Evolutionary conservation across 1,284 basidiomycete species (phyloP).

Genomic region (Fomitiporia mediterranea): DNA sequence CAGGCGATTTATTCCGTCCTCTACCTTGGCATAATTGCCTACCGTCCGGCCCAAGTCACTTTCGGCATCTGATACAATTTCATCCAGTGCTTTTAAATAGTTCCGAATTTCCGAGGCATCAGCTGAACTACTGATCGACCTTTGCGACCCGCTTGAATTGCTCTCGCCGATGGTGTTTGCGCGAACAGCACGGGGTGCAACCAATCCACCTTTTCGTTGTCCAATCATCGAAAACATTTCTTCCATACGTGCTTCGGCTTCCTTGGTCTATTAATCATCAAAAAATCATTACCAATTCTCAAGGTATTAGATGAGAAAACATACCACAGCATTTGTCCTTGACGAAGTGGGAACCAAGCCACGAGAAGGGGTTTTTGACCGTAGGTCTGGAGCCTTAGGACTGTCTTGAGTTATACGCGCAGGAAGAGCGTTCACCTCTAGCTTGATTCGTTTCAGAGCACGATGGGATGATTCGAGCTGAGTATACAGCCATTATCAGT

Average conservation of each 20-base stretch:
- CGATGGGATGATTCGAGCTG: constrained; percentile 65
- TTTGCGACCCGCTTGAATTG: constrained; percentile 1
- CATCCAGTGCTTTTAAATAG: constrained; percentile 39
- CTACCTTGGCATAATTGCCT: constrained; percentile 49
- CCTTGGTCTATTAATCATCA: constrained; percentile 47
- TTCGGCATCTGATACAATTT: constrained; percentile 55
- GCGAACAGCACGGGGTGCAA: constrained; percentile 41
- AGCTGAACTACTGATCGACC: neutral
- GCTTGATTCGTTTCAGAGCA: constrained; percentile 63
- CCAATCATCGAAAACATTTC: constrained; percentile 72
- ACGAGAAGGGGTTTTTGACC: constrained; percentile 29
- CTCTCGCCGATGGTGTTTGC: constrained; percentile 27
- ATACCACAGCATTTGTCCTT: constrained; percentile 30
- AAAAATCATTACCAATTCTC: constrained; percentile 10
- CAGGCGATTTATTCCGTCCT: constrained; percentile 45
- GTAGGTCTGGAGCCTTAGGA: constrained; percentile 22
- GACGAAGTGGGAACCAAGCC: constrained; percentile 36
- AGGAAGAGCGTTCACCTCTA: constrained; percentile 40
- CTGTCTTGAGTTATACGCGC: constrained; percentile 5
- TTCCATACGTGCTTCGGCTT: constrained; percentile 68
- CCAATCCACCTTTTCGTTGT: constrained; percentile 47
- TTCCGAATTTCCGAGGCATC: constrained; percentile 25
- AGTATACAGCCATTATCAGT: constrained; percentile 13
- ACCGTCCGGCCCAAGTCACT: constrained; percentile 45
- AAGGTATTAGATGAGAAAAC: constrained; percentile 18